A percentile compares a stretch with the other conserved stretches of the same genome.
phyloP scores from a whole-genome alignment of 257 asterid genomes.

The Forsythia viridissima region DNA sequence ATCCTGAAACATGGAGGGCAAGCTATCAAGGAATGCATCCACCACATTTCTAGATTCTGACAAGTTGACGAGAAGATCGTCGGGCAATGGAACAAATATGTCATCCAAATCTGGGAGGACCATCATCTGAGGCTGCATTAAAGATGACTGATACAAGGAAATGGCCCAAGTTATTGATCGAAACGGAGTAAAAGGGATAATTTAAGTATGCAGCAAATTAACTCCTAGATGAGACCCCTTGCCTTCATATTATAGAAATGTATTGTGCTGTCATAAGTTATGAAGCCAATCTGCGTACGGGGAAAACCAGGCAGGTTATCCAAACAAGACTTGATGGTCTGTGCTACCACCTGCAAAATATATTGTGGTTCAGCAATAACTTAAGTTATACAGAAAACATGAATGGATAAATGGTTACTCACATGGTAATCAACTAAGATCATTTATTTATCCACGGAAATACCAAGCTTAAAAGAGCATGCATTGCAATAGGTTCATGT shows the following conservation, averaged over 20 bases:
- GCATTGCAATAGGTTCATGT: not conserved
- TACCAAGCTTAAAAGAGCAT: slow-evolving; percentile 10
- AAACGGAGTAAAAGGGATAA: slow-evolving; percentile 8
- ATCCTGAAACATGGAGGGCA: slow-evolving; percentile 91
- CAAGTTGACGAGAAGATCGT: slow-evolving; percentile 95
- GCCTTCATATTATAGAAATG: slow-evolving; percentile 98
- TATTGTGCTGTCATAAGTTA: slow-evolving; percentile 91
- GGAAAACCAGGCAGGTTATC: slow-evolving; percentile 91
- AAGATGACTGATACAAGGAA: slow-evolving; percentile 67
- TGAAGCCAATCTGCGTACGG: slow-evolving; percentile 93
- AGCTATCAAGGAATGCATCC: slow-evolving; percentile 93
- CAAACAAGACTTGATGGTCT: slow-evolving; percentile 84
- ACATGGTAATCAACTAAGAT: slow-evolving; percentile 3
- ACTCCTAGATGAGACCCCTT: slow-evolving; percentile 26
- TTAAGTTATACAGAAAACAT: slow-evolving; percentile 1
- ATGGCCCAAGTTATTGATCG: slow-evolving; percentile 29
- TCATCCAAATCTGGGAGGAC: slow-evolving; percentile 88
- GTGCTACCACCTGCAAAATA: slow-evolving; percentile 76
- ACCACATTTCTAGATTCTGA: slow-evolving; percentile 93
- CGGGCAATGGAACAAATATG: slow-evolving; percentile 74
- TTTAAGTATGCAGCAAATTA: slow-evolving; percentile 14
- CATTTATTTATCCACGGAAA: slow-evolving; percentile 8
- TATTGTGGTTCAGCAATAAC: slow-evolving; percentile 13
- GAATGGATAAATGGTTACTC: slow-evolving; percentile 8
- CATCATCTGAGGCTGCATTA: slow-evolving; percentile 86